Base-by-base conservation (phyloP, 306 rosid species). In the Quercus berberidifolia region DNA sequence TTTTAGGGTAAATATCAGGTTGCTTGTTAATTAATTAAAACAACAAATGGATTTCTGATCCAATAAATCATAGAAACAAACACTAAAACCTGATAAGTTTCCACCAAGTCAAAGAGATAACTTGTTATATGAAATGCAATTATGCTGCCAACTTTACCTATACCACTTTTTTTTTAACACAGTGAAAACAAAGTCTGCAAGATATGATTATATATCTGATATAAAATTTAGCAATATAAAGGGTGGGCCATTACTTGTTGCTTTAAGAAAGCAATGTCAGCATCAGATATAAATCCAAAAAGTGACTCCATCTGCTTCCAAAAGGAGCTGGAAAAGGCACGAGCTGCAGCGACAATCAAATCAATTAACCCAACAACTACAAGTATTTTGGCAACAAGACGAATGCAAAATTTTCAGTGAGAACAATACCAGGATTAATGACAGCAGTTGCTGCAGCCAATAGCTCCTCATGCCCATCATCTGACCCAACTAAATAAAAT, bases 221-320 rank as follows among this genome's bases (percentile, higher is more conserved):
- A 35, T 46, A 58, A 13, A 55, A 82, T 30, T 46, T 63, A 55
- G 21, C 59, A 75, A 56, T 49, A 12, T 72, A 8, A 76, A 70
- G 56, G 13, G 79, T 13, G 78, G 60, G 59, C 46, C 81, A 74
- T 81, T 84, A 96, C 99, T 92, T 91, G 89, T 81, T 94, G 90
- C 87, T 87, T 96, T 83, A 91, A 87, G 92, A 80, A 91, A 77
- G 78, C 25, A 33, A 90, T 87, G 81, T 90, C 98, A 62, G 85
- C 84, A 64, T 88, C 94, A 31, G 96, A 86, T 75, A 96, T 78
- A 80, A 90, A 85, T 88, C 90, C 56, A 69, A 96, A 93, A 88
- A 88, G 88, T 69, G 93, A 87, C 85, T 93, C 99, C 92, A 86
- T 90, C 90, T 88, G 91, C 89, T 72, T 85, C 99, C 99, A 96